Evolutionary conservation across 176 grass and related monocot species (phyloP).

Genomic region (Oryza rufipogon): DNA sequence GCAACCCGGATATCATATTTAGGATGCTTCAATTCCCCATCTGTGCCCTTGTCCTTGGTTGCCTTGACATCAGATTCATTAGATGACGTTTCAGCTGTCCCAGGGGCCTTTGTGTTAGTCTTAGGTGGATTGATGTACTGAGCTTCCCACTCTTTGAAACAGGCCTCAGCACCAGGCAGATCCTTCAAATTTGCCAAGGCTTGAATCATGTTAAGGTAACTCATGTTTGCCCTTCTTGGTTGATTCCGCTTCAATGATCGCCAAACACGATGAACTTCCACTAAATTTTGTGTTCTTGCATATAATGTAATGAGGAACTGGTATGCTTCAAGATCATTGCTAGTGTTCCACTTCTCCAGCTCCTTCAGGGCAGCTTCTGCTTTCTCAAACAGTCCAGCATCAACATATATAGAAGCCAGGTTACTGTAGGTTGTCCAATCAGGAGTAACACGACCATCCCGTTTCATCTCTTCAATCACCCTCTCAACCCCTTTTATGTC

Average conservation of each 20-base stretch:
- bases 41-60: neutral
- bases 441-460: conserved; percentile 83
- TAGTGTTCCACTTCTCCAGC: conserved; percentile 74
- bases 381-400: conserved; percentile 74
- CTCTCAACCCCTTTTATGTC: conserved; percentile 87
- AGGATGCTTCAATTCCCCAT: conserved; percentile 46
- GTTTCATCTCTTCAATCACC: conserved; percentile 92
- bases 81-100: conserved; percentile 12
- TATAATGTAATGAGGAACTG: conserved; percentile 94
- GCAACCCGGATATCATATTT: conserved; percentile 85
- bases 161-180: conserved; percentile 80
- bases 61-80: conserved; percentile 34
- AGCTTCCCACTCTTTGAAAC: conserved; percentile 92
- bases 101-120: conserved; percentile 3
- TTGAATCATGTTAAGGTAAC: conserved; percentile 98
- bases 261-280: conserved; percentile 88
- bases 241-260: conserved; percentile 67
- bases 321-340: conserved; percentile 74
- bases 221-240: conserved; percentile 78
- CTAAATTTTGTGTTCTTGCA: conserved; percentile 79
- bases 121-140: conserved; percentile 47
- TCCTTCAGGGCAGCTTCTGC: conserved; percentile 85
- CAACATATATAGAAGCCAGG: conserved; percentile 87
- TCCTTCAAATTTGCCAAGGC: conserved; percentile 82
- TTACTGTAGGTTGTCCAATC: conserved; percentile 99